Evolutionary conservation across 2,329 filamentous ascomycete genomes (phyloP), one percentile per base, ranked within the genome.

Genomic region (Metarhizium brunneum): DNA sequence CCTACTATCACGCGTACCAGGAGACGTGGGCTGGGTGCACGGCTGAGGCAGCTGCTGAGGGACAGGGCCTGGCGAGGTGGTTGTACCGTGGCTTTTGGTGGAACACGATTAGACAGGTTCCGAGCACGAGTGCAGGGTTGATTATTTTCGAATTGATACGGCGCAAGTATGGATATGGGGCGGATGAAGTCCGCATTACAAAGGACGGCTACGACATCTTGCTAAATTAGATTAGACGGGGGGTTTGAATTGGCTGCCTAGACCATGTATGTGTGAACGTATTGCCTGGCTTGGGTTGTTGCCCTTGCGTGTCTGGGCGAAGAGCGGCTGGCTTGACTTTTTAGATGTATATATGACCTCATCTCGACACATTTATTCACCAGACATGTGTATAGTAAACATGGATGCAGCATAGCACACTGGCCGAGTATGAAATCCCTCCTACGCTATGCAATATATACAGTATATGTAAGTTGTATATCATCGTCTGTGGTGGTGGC

Each of bases 81-180:
- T 69, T 91, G 6, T 92, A 87, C 65, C 76, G 81, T 5, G 86
- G 84, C 13, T 90, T 91, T 66, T 83, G 86, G 77, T 82, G 81
- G 79, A 85, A 80, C 54, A 87, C 87, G 0, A 78, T 90, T 53
- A 76, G 85, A 5, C 87, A 90, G 69, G 85, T 89, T 2, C 88
- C 88, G 0, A 88, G 86, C 65, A 91, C 88, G 2, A 87, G 84
- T 57, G 87, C 87, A 0, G 88, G 87, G 0, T 67, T 92, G 57
- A 88, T 92, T 61, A 88, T 90, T 20, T 92, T 92, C 66, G 88
- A 92, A 70, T 66, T 92, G 48, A 83, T 90, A 42, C 75, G 88
- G 56, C 76, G 87, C 40, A 89, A 88, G 69, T 91, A 90, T 62
- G 85, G 84, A 2, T 75, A 81, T 56, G 77, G 79, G 2, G 76